A percentile compares a stretch with the other conserved stretches of the same genome.
phyloP scores from a whole-genome alignment of 2,329 filamentous ascomycete species.

The Stagonosporopsis cucurbitacearum region DNA sequence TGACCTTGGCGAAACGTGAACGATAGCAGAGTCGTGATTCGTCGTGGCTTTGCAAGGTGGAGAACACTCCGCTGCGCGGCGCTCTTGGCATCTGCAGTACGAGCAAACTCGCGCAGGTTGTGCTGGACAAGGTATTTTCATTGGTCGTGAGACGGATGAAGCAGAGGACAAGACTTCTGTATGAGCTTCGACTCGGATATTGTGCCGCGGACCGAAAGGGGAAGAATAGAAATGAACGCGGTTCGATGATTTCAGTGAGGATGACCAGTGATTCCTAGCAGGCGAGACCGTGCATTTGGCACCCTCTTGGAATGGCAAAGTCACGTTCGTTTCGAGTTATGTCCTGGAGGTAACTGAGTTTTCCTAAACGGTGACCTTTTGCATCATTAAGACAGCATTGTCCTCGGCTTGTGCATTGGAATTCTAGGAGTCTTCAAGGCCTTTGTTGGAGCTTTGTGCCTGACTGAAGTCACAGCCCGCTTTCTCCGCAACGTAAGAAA shows the following conservation, averaged over 20 bases:
- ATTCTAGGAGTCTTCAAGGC: too few relatives aligned
- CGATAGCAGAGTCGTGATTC: constrained; percentile 24
- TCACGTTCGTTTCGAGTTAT: too few relatives aligned
- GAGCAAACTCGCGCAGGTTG: constrained; percentile 16
- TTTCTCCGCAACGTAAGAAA: too few relatives aligned
- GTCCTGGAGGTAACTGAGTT: too few relatives aligned
- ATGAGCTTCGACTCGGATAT: constrained; percentile 15
- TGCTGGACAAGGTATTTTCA: not conserved
- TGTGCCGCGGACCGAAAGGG: not conserved
- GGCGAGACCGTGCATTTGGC: not conserved
- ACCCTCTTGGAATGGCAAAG: too few relatives aligned
- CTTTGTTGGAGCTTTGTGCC: too few relatives aligned
- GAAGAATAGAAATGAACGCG: not conserved
- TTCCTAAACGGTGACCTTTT: too few relatives aligned
- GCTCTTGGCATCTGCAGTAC: constrained; percentile 25
- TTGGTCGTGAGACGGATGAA: not conserved
- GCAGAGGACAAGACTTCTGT: constrained; percentile 7
- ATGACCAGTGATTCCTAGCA: not conserved
- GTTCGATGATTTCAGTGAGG: not conserved
- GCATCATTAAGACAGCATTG: too few relatives aligned
- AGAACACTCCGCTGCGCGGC: constrained; percentile 10
- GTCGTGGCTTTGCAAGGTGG: constrained; percentile 6
- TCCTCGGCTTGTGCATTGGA: too few relatives aligned
- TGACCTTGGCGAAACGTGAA: constrained; percentile 36
- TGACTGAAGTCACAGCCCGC: too few relatives aligned